Evolutionary conservation across 768 basidiomycete genomes (phyloP).

Genomic region (Leucosporidium yakuticum): DNA sequence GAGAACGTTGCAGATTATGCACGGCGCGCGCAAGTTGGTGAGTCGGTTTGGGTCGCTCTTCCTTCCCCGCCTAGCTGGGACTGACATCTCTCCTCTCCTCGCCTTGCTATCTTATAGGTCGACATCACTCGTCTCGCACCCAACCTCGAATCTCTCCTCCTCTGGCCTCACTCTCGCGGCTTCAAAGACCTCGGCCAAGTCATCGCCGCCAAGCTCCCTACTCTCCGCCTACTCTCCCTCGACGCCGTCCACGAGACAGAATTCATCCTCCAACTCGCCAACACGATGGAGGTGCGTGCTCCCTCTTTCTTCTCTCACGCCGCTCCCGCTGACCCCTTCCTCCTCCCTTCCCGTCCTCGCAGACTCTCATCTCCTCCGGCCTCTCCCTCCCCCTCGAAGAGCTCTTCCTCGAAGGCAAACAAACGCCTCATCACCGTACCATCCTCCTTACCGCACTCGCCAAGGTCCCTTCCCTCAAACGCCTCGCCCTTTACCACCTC

Average conservation of each 20-base stretch:
- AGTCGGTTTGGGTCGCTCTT: background rate
- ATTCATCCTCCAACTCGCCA: conserved; percentile 2
- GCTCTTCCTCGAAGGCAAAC: conserved; percentile 30
- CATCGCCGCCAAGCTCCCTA: conserved; percentile 12
- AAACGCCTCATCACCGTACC: background rate
- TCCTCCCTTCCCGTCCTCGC: too few species aligned
- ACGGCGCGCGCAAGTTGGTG: conserved; percentile 12
- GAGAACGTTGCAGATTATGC: conserved; percentile 31
- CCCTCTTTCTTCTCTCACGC: background rate
- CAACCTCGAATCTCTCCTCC: conserved; percentile 26
- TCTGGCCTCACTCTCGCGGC: conserved; percentile 26
- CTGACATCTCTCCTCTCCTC: background rate
- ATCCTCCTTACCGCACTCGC: conserved; percentile 9
- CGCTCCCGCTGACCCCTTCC: background rate
- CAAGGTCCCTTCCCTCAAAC: conserved; percentile 6
- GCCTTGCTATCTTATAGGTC: background rate
- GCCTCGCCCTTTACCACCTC: conserved; percentile 28
- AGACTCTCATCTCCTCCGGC: conserved; percentile 2
- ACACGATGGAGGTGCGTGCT: conserved; percentile 16
- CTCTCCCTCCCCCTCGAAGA: conserved; percentile 23
- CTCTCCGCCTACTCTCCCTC: conserved; percentile 23
- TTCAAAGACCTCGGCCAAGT: background rate
- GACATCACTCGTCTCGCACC: conserved; percentile 5
- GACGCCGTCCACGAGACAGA: conserved; percentile 21
- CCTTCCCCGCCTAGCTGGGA: background rate